These are phyloP conservation scores for Salix koriyanagi DNA, from an alignment of 345 rosid genomes.

Conservation along the genomic window DNA sequence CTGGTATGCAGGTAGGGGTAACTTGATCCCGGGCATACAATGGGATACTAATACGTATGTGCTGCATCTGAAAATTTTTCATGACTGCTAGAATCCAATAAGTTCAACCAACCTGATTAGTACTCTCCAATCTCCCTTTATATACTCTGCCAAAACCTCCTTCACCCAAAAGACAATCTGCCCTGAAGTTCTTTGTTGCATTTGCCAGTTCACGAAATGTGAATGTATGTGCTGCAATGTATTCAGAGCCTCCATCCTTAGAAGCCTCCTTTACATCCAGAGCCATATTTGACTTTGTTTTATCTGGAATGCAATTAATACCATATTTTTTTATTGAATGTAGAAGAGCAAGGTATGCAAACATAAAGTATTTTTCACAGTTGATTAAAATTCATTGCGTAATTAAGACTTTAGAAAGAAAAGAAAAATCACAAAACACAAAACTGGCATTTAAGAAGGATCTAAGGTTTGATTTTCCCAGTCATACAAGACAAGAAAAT, in stretches of 20 bases:
- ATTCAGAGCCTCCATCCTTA: slow-evolving; percentile 43
- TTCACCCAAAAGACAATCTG: slow-evolving; percentile 77
- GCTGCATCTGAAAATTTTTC: neutral
- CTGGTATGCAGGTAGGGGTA: neutral
- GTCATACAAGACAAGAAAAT: slow-evolving; percentile 5
- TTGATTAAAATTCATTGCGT: neutral
- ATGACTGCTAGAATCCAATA: slow-evolving; percentile 6
- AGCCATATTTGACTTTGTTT: slow-evolving; percentile 34
- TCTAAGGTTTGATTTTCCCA: neutral
- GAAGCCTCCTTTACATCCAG: slow-evolving; percentile 39
- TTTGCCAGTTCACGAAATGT: slow-evolving; percentile 71
- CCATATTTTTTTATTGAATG: neutral
- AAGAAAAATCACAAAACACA: slow-evolving; percentile 6
- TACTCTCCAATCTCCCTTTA: slow-evolving; percentile 56
- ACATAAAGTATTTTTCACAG: neutral
- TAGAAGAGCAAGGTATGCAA: slow-evolving; percentile 1
- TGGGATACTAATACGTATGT: neutral
- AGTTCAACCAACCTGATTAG: slow-evolving; percentile 50
- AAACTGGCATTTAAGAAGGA: slow-evolving; percentile 6
- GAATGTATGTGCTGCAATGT: slow-evolving; percentile 65
- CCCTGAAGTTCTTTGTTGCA: slow-evolving; percentile 75
- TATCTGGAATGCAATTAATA: slow-evolving; percentile 29
- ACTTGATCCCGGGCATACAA: neutral
- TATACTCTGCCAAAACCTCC: slow-evolving; percentile 89
- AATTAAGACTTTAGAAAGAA: slow-evolving; percentile 5